Evolutionary conservation across 345 rosid genomes (phyloP).

Genomic region (Clausena lansium): DNA sequence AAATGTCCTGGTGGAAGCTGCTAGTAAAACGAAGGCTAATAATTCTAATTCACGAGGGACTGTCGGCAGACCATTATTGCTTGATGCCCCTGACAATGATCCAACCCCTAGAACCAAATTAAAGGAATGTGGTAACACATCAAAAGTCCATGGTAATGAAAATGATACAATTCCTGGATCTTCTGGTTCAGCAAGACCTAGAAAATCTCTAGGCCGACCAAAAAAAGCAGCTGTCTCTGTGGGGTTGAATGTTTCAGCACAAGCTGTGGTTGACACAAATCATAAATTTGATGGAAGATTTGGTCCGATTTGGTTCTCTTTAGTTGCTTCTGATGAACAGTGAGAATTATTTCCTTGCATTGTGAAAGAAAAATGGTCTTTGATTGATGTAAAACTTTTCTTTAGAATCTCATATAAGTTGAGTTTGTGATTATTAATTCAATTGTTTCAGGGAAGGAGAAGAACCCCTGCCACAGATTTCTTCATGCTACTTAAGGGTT

Average conservation of each 20-base stretch:
- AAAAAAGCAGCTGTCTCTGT: slow-evolving; percentile 19
- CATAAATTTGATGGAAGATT: slow-evolving; percentile 20
- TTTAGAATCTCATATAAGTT: not conserved
- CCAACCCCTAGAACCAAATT: slow-evolving; percentile 7
- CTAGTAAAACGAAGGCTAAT: slow-evolving; percentile 20
- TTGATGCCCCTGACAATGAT: slow-evolving; percentile 17
- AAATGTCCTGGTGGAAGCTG: slow-evolving; percentile 26
- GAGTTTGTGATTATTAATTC: slow-evolving; percentile 16
- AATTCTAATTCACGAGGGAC: slow-evolving; percentile 22
- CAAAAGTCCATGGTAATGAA: slow-evolving; percentile 20
- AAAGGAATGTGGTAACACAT: slow-evolving; percentile 22
- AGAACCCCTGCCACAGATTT: slow-evolving; percentile 43
- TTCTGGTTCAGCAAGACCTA: slow-evolving; percentile 26
- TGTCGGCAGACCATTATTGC: not conserved
- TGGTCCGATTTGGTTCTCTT: slow-evolving; percentile 44
- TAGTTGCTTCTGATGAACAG: slow-evolving; percentile 40
- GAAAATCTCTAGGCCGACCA: slow-evolving; percentile 19
- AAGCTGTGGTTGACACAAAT: slow-evolving; percentile 25
- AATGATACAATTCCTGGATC: slow-evolving; percentile 16
- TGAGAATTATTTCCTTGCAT: slow-evolving; percentile 21
- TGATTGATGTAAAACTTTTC: not conserved
- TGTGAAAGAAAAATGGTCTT: not conserved
- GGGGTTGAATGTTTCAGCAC: slow-evolving; percentile 30
- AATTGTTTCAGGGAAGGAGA: slow-evolving; percentile 34
- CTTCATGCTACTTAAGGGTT: slow-evolving; percentile 44